Evolutionary conservation across 169 alveolate genomes (phyloP).

Genomic region (Neospora caninum): DNA sequence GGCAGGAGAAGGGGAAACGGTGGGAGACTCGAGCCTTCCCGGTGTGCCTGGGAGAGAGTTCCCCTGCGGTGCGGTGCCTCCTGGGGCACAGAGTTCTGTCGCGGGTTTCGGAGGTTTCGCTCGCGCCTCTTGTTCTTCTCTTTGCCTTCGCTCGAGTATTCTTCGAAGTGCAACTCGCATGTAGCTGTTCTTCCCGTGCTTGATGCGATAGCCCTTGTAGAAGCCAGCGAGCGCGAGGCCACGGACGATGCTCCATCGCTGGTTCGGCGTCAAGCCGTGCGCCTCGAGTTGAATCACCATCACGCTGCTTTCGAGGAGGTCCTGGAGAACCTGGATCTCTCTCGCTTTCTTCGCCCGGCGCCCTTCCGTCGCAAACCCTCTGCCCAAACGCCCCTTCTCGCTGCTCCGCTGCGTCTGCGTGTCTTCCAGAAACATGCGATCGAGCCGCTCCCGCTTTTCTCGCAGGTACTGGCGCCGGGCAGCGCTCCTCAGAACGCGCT

Average conservation of each 20-base stretch:
- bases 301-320: slow-evolving; percentile 1
- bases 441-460: neutral
- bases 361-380: neutral
- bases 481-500: neutral
- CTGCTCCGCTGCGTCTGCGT: neutral
- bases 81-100: neutral
- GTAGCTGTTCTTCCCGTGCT: neutral
- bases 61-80: neutral
- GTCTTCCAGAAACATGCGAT: slow-evolving; percentile 5
- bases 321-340: neutral
- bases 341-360: neutral
- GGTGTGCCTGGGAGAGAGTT: neutral
- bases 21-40: neutral
- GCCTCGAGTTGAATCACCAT: slow-evolving; percentile 24
- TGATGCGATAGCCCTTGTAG: slow-evolving; percentile 26
- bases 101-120: neutral
- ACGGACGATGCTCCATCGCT: slow-evolving; percentile 15
- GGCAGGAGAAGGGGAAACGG: neutral
- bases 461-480: neutral
- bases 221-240: slow-evolving; percentile 15
- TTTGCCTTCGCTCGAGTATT: neutral
- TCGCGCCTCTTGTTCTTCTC: neutral
- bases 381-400: neutral
- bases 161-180: neutral
- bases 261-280: neutral